Evolutionary conservation across 768 basidiomycete genomes (phyloP).

Genomic region (Hericium rajendrae): DNA sequence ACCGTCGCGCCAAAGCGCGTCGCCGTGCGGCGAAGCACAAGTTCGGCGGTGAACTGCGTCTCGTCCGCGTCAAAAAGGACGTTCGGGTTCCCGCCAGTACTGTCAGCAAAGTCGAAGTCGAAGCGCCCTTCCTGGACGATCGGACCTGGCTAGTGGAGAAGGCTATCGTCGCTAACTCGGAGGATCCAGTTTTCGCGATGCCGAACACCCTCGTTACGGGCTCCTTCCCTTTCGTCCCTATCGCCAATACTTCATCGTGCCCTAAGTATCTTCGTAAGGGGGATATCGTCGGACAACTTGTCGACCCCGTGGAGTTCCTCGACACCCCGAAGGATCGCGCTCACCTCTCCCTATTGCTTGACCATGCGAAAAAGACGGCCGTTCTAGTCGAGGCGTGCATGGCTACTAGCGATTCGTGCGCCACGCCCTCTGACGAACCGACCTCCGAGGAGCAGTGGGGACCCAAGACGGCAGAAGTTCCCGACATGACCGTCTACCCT

Average conservation of each 20-base stretch:
- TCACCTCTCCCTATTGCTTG: too few relatives aligned
- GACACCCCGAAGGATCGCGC: neutral
- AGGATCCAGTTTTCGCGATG: neutral
- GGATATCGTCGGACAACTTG: too few relatives aligned
- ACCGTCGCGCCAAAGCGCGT: neutral
- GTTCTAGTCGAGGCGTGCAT: too few relatives aligned
- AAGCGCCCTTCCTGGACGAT: neutral
- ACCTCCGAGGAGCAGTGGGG: neutral
- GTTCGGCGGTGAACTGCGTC: neutral
- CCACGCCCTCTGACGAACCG: too few relatives aligned
- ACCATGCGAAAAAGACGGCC: too few relatives aligned
- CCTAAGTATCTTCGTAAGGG: too few relatives aligned
- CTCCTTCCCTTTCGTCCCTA: too few relatives aligned
- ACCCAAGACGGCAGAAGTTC: neutral
- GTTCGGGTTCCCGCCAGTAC: constrained; percentile 1
- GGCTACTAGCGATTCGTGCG: too few relatives aligned
- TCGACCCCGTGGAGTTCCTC: neutral
- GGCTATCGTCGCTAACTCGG: neutral
- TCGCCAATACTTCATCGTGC: too few relatives aligned
- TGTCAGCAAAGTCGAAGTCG: neutral
- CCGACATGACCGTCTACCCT: neutral
- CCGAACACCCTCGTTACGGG: too few relatives aligned
- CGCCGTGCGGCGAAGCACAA: neutral
- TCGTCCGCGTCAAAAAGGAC: neutral
- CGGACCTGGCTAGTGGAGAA: constrained; percentile 1